Conservation (phyloP, 1,139 yeast species). For the Yamadazyma atmosphaerica region DNA sequence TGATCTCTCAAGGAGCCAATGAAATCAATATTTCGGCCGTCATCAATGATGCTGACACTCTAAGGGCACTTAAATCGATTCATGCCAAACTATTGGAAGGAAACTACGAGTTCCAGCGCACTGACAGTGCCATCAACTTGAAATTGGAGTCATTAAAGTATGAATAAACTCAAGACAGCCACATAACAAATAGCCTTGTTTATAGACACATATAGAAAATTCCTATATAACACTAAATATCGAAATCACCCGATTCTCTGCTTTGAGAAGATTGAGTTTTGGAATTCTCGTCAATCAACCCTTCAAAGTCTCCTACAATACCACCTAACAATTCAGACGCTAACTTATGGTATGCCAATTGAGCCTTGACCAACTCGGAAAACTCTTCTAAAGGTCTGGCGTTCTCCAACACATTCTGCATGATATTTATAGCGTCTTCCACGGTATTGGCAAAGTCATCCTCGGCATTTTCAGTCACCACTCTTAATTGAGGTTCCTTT, state of each 20-base stretch:
- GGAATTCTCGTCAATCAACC: slow-evolving; percentile 51
- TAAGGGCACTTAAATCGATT: slow-evolving; percentile 82
- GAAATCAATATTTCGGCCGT: slow-evolving; percentile 97
- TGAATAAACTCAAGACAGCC: slow-evolving; percentile 12
- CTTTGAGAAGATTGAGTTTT: slow-evolving; percentile 21
- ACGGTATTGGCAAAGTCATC: slow-evolving; percentile 90
- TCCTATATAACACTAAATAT: slow-evolving; percentile 25
- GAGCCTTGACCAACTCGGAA: slow-evolving; percentile 73
- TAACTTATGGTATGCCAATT: slow-evolving; percentile 78
- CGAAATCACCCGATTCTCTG: slow-evolving; percentile 47
- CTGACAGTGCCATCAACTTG: slow-evolving; percentile 35
- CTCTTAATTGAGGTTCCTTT: slow-evolving; percentile 73
- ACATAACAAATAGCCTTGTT: too few species aligned
- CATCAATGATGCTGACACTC: slow-evolving; percentile 77
- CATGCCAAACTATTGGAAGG: slow-evolving; percentile 75
- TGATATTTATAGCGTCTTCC: slow-evolving; percentile 81
- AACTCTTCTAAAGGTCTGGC: slow-evolving; percentile 73
- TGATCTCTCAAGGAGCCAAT: slow-evolving; percentile 98
- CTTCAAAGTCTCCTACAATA: slow-evolving; percentile 66
- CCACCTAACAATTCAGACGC: slow-evolving; percentile 70
- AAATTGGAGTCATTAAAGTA: slow-evolving; percentile 37
- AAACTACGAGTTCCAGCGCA: slow-evolving; percentile 25
- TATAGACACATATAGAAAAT: not conserved
- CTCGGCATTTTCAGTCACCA: slow-evolving; percentile 80
- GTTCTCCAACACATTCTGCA: slow-evolving; percentile 79